phyloP scores from a whole-genome alignment of 2,329 filamentous ascomycete species.

The Aureobasidium vineae region DNA sequence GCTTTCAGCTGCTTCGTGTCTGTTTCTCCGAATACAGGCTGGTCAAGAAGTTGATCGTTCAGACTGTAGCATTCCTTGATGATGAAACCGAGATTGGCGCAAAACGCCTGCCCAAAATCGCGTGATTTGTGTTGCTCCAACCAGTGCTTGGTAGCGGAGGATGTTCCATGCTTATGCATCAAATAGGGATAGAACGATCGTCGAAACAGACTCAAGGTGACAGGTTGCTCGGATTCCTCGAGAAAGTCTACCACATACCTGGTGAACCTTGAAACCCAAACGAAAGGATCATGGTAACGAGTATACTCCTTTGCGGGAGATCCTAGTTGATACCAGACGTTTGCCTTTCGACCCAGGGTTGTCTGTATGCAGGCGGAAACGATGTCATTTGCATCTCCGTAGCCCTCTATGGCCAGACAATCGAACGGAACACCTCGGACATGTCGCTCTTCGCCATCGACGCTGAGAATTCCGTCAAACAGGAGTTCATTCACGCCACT shows the following conservation, averaged over 20 bases:
- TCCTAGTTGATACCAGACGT: constrained; percentile 64
- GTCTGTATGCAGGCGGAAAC: constrained; percentile 63
- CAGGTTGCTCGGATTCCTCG: constrained; percentile 34
- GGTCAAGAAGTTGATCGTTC: constrained; percentile 35
- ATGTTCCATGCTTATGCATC: constrained; percentile 43
- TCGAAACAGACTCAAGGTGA: constrained; percentile 59
- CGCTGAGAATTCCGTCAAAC: constrained; percentile 61
- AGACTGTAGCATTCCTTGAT: constrained; percentile 62
- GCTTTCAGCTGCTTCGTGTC: constrained; percentile 34
- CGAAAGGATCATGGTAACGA: constrained; percentile 61
- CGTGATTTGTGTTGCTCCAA: constrained; percentile 44
- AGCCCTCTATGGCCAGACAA: constrained; percentile 64
- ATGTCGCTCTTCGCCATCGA: constrained; percentile 47
- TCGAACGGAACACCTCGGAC: constrained; percentile 58
- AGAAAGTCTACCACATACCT: constrained; percentile 73
- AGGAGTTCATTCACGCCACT: constrained; percentile 45
- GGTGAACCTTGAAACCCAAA: constrained; percentile 68
- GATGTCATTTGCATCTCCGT: constrained; percentile 51
- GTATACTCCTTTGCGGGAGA: constrained; percentile 60
- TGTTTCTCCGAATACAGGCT: constrained; percentile 43
- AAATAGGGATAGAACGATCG: constrained; percentile 60
- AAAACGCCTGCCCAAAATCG: constrained; percentile 64
- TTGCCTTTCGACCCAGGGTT: constrained; percentile 33
- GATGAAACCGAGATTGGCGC: constrained; percentile 62
- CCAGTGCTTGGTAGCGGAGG: constrained; percentile 56